These are phyloP conservation scores for Glebionis coronaria DNA, from an alignment of 129 eudicot genomes.

Conservation along the genomic window DNA sequence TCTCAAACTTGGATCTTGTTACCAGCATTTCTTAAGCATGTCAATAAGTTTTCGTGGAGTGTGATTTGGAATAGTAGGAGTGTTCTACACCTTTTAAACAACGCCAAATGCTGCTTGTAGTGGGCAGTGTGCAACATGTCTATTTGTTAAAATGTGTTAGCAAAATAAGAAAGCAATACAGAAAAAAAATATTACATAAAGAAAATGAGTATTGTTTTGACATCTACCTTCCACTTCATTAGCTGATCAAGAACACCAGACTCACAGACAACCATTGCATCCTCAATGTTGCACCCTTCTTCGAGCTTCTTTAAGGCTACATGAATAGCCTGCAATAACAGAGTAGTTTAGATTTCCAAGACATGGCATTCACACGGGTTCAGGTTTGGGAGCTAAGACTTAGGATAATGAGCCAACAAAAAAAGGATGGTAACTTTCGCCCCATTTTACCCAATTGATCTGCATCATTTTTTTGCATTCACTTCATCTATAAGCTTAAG, in stretches of 20 bases:
- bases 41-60: no score
- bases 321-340: slow-evolving; percentile 62
- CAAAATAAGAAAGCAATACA: slow-evolving; percentile 14
- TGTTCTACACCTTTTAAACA: no score
- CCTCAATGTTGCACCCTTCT: slow-evolving; percentile 61
- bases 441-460: no score
- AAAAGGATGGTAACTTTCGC: no score
- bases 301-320: no score
- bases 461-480: background rate
- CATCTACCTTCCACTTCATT: no score
- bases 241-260: slow-evolving; percentile 57
- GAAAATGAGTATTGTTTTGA: background rate
- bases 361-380: background rate
- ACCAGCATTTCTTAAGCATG: no score
- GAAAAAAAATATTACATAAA: background rate
- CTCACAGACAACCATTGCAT: slow-evolving; percentile 76
- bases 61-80: no score
- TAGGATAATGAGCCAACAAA: background rate
- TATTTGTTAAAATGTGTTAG: no score
- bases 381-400: background rate
- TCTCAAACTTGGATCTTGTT: no score
- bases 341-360: background rate
- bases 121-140: no score
- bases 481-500: background rate
- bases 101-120: no score